Evolutionary conservation across 768 basidiomycete species (phyloP).

Genomic region (Mycena floridula): DNA sequence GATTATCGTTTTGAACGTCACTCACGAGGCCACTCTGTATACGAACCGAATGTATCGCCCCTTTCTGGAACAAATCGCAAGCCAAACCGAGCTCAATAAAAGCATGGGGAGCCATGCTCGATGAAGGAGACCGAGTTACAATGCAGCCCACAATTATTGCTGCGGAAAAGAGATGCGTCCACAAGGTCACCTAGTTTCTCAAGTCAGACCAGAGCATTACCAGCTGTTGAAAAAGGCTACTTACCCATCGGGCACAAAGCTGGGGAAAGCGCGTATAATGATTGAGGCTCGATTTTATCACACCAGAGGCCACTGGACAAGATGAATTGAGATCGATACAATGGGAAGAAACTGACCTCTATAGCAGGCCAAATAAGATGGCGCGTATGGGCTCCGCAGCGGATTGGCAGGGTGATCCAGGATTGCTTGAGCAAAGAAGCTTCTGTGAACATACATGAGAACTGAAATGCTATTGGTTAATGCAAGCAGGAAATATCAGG

Average conservation of each 20-base stretch:
- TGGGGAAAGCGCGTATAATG: conserved; percentile 56
- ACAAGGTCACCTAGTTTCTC: too few species aligned
- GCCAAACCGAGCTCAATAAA: conserved; percentile 62
- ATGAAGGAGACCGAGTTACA: conserved; percentile 55
- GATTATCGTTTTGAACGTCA: conserved; percentile 5
- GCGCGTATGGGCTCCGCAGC: conserved; percentile 63
- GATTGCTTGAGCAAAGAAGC: conserved; percentile 68
- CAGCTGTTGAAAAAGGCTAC: conserved; percentile 21
- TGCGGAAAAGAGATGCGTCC: too few species aligned
- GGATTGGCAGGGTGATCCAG: conserved; percentile 66
- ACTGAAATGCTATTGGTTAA: conserved; percentile 28
- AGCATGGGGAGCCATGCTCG: conserved; percentile 62
- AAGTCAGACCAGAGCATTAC: neutral
- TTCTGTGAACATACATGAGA: conserved; percentile 60
- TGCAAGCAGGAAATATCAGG: neutral
- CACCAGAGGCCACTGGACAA: too few species aligned
- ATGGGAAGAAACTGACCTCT: too few species aligned
- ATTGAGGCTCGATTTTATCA: conserved; percentile 47
- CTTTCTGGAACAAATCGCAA: conserved; percentile 57
- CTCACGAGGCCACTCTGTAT: conserved; percentile 43
- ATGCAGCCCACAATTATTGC: conserved; percentile 66
- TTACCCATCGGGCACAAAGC: conserved; percentile 52
- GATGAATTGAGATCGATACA: too few species aligned
- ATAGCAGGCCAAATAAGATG: conserved; percentile 68
- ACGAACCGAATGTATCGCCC: conserved; percentile 45